Base-by-base conservation (phyloP, 2,329 filamentous ascomycete species). In the Rutstroemia sp. region DNA sequence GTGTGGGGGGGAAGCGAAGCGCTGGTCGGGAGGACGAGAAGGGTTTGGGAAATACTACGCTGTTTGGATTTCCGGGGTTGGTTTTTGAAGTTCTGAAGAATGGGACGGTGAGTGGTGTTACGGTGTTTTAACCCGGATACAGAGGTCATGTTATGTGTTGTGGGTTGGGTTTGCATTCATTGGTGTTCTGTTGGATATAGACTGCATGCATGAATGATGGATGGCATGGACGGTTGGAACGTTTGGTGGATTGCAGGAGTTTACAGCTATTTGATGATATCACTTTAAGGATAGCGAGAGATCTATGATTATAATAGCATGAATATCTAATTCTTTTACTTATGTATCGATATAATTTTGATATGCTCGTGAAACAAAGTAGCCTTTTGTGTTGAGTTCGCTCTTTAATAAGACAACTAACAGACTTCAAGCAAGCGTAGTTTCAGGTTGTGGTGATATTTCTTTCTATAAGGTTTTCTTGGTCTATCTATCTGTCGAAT, bases 81-180 rank as follows among this genome's bases (percentile, higher is more conserved):
- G 83, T 96, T 48, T 97, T 99, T 74, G 94, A 99, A 73, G 92
- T 99, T 27, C 73, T 97, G 71, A 92, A 89, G 82, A 96, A 95
- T 68, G 91, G 89, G 4, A 86, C 84, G 59, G 88, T 99, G 23
- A 95, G 90, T 71, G 88, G 89, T 25, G 76, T 97, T 69, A 97
- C 92, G 9, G 84, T 96, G 23, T 96, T 92, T 75, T 96, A 57
- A 68, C 30, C 5, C 23, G 5, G 23, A 23, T 5, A 5, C 38
- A 40, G 14, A n/a, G 38, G 7, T 17, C 5, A 17, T 17, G n/a
- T 40, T 16, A 17, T 14, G 17, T 40, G 38, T 16, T 16, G 16
- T 17, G 8, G 38, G 14, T n/a, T 17, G 16, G 38, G 2, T n/a
- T 40, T 16, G 38, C 16, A 40, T 30, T 30, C 27, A 30, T 30